Percentiles rank a stretch among this genome's conserved stretches.
These are phyloP conservation scores for Bryum argenteum DNA, from an alignment of 225 moss, liverwort and hornwort species.

Conservation along the genomic window DNA sequence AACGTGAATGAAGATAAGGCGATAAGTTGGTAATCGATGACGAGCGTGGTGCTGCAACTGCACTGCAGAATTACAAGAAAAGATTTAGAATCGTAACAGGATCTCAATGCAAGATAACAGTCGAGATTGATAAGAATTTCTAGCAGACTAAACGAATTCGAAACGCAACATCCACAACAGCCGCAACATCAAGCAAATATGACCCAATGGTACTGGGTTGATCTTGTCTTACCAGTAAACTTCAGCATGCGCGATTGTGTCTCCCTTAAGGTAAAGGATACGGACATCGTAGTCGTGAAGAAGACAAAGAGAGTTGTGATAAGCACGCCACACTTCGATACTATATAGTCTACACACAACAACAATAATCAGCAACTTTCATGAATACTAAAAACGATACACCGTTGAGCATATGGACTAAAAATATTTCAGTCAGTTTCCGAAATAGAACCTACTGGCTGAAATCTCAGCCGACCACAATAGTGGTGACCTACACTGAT, in stretches of 20 bases:
- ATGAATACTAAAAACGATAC: not conserved
- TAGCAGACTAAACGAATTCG: not conserved
- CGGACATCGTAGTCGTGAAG: slow-evolving; percentile 93
- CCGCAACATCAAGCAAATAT: not conserved
- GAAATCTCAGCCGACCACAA: not conserved
- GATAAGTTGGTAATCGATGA: slow-evolving; percentile 81
- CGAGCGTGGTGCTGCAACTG: slow-evolving; percentile 96
- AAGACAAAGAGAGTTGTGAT: slow-evolving; percentile 92
- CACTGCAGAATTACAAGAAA: slow-evolving; percentile 48
- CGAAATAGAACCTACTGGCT: not conserved
- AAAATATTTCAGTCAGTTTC: not conserved
- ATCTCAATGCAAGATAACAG: not conserved
- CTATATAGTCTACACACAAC: slow-evolving; percentile 81
- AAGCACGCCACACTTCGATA: slow-evolving; percentile 89
- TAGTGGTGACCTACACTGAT: not conserved
- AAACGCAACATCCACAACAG: slow-evolving; percentile 1
- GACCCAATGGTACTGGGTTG: not conserved
- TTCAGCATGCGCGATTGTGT: slow-evolving; percentile 92
- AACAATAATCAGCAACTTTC: not conserved
- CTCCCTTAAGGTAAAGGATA: slow-evolving; percentile 88
- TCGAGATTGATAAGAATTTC: slow-evolving; percentile 2
- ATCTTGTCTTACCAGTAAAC: slow-evolving; percentile 62
- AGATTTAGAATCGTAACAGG: not conserved
- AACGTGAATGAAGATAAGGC: slow-evolving; percentile 88
- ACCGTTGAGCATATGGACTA: slow-evolving; percentile 25